These are phyloP conservation scores for Dryas integrifolia DNA, from an alignment of 331 rosid genomes.

Conservation along the genomic window DNA sequence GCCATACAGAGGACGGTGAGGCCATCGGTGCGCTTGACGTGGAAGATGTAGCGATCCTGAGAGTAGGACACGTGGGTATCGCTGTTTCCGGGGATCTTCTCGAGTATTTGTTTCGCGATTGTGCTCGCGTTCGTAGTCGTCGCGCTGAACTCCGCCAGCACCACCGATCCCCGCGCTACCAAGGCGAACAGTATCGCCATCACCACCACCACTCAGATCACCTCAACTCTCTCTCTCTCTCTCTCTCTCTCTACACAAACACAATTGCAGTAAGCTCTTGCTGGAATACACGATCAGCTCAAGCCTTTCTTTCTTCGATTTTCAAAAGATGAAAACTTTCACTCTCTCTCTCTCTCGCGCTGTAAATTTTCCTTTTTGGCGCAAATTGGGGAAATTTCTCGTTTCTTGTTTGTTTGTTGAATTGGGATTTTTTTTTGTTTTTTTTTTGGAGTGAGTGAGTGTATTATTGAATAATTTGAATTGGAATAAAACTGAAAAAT, in stretches of 20 bases:
- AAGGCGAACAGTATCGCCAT: slow-evolving; percentile 85
- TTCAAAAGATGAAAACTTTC: not conserved
- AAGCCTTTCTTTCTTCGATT: not conserved
- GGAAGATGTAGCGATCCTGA: slow-evolving; percentile 88
- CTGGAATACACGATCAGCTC: no score
- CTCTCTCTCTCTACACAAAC: no score
- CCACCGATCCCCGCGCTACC: slow-evolving; percentile 89
- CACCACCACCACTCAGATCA: slow-evolving; percentile 10
- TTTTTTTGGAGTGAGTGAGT: no score
- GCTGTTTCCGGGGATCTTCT: slow-evolving; percentile 68
- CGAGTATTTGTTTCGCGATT: slow-evolving; percentile 74
- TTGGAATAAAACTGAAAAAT: no score
- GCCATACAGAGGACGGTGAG: slow-evolving; percentile 99
- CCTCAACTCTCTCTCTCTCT: not conserved
- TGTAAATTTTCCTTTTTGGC: not conserved
- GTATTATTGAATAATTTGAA: no score
- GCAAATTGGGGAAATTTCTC: not conserved
- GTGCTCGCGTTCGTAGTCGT: slow-evolving; percentile 81
- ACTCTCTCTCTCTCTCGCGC: not conserved
- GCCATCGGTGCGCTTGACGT: slow-evolving; percentile 93
- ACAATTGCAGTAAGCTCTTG: not conserved
- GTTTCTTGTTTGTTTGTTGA: not conserved
- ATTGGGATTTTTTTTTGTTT: not conserved
- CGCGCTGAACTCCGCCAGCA: slow-evolving; percentile 74
- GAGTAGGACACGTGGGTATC: slow-evolving; percentile 87